Percentiles rank a stretch among this genome's conserved stretches.
Conservation (phyloP, 768 basidiomycete genomes). For the Amanita subjunquillea region DNA sequence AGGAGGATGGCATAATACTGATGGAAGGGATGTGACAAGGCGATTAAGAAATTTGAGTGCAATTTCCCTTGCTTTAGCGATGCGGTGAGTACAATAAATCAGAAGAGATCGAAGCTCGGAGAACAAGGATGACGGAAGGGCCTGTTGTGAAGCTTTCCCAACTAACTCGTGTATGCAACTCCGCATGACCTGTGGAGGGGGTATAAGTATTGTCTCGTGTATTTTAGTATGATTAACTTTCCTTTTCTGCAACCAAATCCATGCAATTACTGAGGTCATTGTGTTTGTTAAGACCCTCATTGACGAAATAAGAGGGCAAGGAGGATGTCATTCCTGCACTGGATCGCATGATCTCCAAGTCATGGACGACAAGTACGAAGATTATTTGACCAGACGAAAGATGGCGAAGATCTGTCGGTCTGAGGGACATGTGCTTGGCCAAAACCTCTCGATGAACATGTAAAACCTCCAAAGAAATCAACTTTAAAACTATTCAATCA, state of each 20-base stretch:
- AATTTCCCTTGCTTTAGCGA: slow-evolving; percentile 71
- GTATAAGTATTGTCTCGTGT: slow-evolving; percentile 6
- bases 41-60: slow-evolving; percentile 78
- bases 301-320: slow-evolving; percentile 79
- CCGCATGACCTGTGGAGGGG: slow-evolving; percentile 54
- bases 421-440: slow-evolving; percentile 53
- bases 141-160: slow-evolving; percentile 67
- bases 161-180: slow-evolving; percentile 67
- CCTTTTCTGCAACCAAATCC: slow-evolving; percentile 83
- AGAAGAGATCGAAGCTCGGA: slow-evolving; percentile 69
- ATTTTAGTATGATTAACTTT: slow-evolving; percentile 14
- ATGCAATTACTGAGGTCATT: slow-evolving; percentile 61
- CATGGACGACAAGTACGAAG: slow-evolving; percentile 77
- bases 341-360: slow-evolving; percentile 82
- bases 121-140: slow-evolving; percentile 58
- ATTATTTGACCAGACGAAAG: slow-evolving; percentile 78
- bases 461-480: slow-evolving; percentile 43
- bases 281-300: slow-evolving; percentile 73
- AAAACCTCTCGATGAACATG: slow-evolving; percentile 57
- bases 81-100: slow-evolving; percentile 71
- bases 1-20: slow-evolving; percentile 83
- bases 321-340: slow-evolving; percentile 72
- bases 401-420: slow-evolving; percentile 57
- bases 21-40: slow-evolving; percentile 86
- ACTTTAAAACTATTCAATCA: neutral